A percentile compares a stretch with the other conserved stretches of the same genome.
Evolutionary conservation across 2,329 filamentous ascomycete genomes (phyloP).

Genomic region (Ophiognomonia clavigignenti-juglandacearum): DNA sequence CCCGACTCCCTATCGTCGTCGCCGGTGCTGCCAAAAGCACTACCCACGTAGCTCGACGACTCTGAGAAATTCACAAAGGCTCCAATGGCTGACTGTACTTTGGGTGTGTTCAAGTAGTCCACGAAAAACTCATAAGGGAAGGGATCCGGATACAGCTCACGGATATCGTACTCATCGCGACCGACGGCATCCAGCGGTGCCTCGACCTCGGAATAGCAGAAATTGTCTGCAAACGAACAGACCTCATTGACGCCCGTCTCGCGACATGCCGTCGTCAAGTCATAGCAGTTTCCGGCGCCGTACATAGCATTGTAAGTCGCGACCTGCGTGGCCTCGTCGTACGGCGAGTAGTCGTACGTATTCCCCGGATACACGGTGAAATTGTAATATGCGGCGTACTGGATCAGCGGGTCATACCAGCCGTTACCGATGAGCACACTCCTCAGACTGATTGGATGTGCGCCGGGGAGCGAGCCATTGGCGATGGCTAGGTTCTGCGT

Average conservation of each 20-base stretch:
- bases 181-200: slow-evolving; percentile 43
- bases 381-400: slow-evolving; percentile 55
- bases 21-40: slow-evolving; percentile 10
- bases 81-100: slow-evolving; percentile 23
- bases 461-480: slow-evolving; percentile 24
- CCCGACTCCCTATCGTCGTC: slow-evolving; percentile 10
- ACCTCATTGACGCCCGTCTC: slow-evolving; percentile 42
- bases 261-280: slow-evolving; percentile 51
- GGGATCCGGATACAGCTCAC: slow-evolving; percentile 49
- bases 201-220: slow-evolving; percentile 51
- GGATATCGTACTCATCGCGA: slow-evolving; percentile 57
- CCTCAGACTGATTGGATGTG: slow-evolving; percentile 42
- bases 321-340: slow-evolving; percentile 41
- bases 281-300: slow-evolving; percentile 55
- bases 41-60: slow-evolving; percentile 8
- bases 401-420: slow-evolving; percentile 52
- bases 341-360: slow-evolving; percentile 48
- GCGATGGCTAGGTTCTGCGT: slow-evolving; percentile 37
- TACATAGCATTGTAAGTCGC: slow-evolving; percentile 57
- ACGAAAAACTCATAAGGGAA: slow-evolving; percentile 52
- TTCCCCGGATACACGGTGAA: slow-evolving; percentile 51
- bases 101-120: slow-evolving; percentile 52
- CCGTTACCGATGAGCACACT: slow-evolving; percentile 53
- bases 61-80: slow-evolving; percentile 21
- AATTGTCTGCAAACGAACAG: slow-evolving; percentile 49